phyloP scores from a whole-genome alignment of 2,329 filamentous ascomycete species.

The Corniculantispora saksenae region DNA sequence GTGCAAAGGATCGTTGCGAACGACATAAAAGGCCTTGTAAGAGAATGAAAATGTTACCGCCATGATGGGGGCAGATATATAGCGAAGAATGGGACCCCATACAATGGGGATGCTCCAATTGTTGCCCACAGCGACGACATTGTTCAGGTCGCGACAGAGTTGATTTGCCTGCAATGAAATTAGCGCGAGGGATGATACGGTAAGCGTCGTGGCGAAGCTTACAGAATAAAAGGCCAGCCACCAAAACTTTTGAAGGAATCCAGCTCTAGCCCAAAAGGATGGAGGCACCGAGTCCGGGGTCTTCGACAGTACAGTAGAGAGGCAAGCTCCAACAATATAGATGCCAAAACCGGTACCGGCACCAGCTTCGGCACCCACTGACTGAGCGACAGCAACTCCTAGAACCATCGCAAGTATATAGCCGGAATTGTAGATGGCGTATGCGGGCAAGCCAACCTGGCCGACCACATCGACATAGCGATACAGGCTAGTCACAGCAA shows the following conservation, averaged over 20 bases:
- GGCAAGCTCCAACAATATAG: conserved; percentile 40
- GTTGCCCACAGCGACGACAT: conserved; percentile 45
- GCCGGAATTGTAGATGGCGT: conserved; percentile 45
- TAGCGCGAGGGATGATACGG: not conserved
- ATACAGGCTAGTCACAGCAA: conserved; percentile 52
- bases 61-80: conserved; percentile 45
- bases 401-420: conserved; percentile 51
- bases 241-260: conserved; percentile 45
- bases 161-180: conserved; percentile 47
- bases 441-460: conserved; percentile 42
- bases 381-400: conserved; percentile 50
- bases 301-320: conserved; percentile 39
- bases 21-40: conserved; percentile 43
- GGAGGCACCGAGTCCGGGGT: conserved; percentile 41
- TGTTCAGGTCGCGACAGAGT: conserved; percentile 51
- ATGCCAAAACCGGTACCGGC: conserved; percentile 51
- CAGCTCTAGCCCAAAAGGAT: conserved; percentile 43
- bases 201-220: conserved; percentile 26
- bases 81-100: conserved; percentile 47
- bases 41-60: conserved; percentile 49
- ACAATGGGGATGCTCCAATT: conserved; percentile 54
- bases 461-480: conserved; percentile 46
- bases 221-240: conserved; percentile 55
- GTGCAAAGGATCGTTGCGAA: conserved; percentile 42
- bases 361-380: conserved; percentile 40